A percentile compares a stretch with the other conserved stretches of the same genome.
Evolutionary conservation across 1,284 basidiomycete species (phyloP).

Genomic region (Cutaneotrichosporon mucoides): DNA sequence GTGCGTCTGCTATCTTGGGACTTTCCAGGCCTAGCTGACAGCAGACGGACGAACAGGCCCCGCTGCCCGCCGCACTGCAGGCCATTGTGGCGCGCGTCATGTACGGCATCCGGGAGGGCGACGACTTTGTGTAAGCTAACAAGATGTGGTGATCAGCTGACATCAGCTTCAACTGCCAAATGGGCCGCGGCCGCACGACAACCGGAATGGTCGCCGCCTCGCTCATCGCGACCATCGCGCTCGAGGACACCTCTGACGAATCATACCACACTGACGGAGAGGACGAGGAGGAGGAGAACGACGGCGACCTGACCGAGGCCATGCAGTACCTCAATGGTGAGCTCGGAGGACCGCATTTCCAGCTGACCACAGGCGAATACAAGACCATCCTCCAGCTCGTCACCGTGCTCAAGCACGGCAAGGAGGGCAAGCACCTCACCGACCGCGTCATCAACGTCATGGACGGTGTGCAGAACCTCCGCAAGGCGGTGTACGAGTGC

Average conservation of each 20-base stretch:
- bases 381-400: conserved; percentile 88
- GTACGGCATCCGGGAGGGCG: conserved; percentile 57
- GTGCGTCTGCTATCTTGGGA: conserved; percentile 56
- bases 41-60: conserved; percentile 93
- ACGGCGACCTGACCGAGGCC: conserved; percentile 69
- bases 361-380: conserved; percentile 72
- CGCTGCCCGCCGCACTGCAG: conserved; percentile 76
- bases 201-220: conserved; percentile 91
- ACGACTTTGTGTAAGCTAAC: conserved; percentile 66
- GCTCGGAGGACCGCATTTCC: too few relatives aligned
- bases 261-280: conserved; percentile 26
- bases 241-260: conserved; percentile 32
- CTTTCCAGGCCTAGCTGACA: too few relatives aligned
- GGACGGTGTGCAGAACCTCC: conserved; percentile 86
- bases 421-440: conserved; percentile 82
- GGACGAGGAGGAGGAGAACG: conserved; percentile 33
- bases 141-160: neutral
- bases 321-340: conserved; percentile 79
- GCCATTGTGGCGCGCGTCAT: conserved; percentile 71
- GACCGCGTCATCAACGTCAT: conserved; percentile 85
- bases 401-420: conserved; percentile 43
- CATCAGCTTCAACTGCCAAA: conserved; percentile 50
- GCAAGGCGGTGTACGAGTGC: conserved; percentile 87
- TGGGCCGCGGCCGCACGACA: conserved; percentile 58
- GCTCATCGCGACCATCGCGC: conserved; percentile 75